Base-by-base conservation (phyloP, 1,284 basidiomycete species). In the Calocybe gambosa region DNA sequence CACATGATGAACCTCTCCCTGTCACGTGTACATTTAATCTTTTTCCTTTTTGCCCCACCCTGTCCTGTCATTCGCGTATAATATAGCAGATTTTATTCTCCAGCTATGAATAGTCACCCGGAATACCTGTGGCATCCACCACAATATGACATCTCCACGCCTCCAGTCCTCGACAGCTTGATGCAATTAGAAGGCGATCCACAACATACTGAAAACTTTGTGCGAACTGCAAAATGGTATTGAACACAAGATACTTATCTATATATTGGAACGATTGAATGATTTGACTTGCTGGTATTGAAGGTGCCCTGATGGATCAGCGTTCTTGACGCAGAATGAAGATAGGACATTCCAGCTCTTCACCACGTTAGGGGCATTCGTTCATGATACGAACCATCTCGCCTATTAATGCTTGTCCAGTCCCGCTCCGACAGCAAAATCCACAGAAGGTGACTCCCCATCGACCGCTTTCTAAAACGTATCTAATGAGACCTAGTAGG, bases 241-340 rank as follows among this genome's bases (percentile, higher is more conserved):
- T 55, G 55, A 13, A n/a, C 8, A 7, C 20, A 25, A 19, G 6
- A 39, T 9, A 16, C n/a, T n/a, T n/a, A n/a, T n/a, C n/a, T n/a
- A n/a, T n/a, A n/a, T n/a, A n/a, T n/a, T n/a, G n/a, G n/a, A n/a
- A n/a, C n/a, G n/a, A n/a, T n/a, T n/a, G n/a, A n/a, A n/a, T n/a
- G n/a, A n/a, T n/a, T n/a, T n/a, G n/a, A n/a, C n/a, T n/a, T n/a
- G n/a, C n/a, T n/a, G n/a, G n/a, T 9, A 29, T 29, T 23, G 7
- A 45, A 86, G 85, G 82, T 82, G 74, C 56, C 74, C 75, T 36
- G 84, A 86, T 54, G 84, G 83, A 0, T 75, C 77, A 4, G 65
- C 64, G 15, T 60, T 80, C 5, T 66, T 87, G 8, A 64, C 72
- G 1, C 80, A 83, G 39, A 82, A 75, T 56, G 85, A 87, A 60